phyloP scores from a whole-genome alignment of 2,329 filamentous ascomycete genomes.

The Ascochyta clinopodiicola region DNA sequence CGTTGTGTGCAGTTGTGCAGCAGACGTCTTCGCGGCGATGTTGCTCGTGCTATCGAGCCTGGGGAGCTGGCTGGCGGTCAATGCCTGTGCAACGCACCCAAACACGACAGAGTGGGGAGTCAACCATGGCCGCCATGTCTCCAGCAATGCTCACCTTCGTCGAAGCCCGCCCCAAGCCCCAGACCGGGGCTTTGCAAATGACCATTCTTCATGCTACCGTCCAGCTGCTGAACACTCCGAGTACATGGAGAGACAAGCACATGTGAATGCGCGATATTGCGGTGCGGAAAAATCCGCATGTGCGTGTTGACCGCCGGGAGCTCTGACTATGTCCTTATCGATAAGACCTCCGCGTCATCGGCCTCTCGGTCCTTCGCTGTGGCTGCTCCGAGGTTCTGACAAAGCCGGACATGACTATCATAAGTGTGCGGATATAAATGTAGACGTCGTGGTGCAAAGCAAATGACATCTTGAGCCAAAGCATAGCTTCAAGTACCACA shows the following conservation, averaged over 20 bases:
- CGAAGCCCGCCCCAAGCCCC: conserved; percentile 40
- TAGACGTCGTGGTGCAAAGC: neutral
- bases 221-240: conserved; percentile 17
- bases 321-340: conserved; percentile 23
- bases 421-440: conserved; percentile 2
- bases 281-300: conserved; percentile 13
- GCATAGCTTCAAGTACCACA: neutral
- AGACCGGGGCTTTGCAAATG: conserved; percentile 43
- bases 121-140: conserved; percentile 2
- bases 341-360: conserved; percentile 24
- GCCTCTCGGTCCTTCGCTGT: conserved; percentile 5
- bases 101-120: conserved; percentile 6
- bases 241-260: neutral
- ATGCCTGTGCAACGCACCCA: neutral
- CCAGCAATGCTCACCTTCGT: conserved; percentile 25
- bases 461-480: neutral
- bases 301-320: conserved; percentile 14
- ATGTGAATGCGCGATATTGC: conserved; percentile 12
- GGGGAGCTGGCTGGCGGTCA: conserved; percentile 26
- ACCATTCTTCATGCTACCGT: conserved; percentile 49
- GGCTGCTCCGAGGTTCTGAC: conserved; percentile 6
- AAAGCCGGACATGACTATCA: conserved; percentile 12
- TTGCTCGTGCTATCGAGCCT: conserved; percentile 30
- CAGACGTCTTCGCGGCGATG: conserved; percentile 3
- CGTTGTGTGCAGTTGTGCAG: conserved; percentile 20